Base-by-base conservation (phyloP, 148 eudicot species). In the Nepenthes mirabilis region DNA sequence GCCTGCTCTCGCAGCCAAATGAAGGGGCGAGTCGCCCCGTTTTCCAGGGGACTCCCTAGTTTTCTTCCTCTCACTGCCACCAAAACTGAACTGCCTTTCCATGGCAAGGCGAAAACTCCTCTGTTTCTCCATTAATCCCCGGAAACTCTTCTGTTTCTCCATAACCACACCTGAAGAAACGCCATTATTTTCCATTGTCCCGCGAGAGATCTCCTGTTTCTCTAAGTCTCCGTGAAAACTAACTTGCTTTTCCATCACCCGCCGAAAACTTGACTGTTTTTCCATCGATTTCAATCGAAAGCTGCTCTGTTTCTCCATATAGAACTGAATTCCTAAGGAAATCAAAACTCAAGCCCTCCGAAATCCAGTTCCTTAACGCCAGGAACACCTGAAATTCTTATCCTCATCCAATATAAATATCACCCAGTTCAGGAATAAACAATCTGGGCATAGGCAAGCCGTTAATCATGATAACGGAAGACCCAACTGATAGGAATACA, bases 11-110 rank as follows among this genome's bases (percentile, higher is more conserved):
- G 84, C 95, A 40, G 80, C 90, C 70, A 89, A 75, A 78, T 94
- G 99, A 64, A 94, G 81, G 3, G 82, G 87, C 9, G 82, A 59
- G 63, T 94, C 99, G 2, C 99, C 99, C 9, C 95, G 68, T 58
- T 89, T 94, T 14, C 97, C 99, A 0, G 99, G 99, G 1, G 99
- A 94, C 7, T 89, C 97, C 54, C 81, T 89, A 62, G 68, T 65
- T 69, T 68, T 86, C 74, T 69, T 93, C 69, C 73, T 77, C 63
- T 85, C 91, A 55, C 58, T 7, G 23, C 84, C 95, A 11, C 83
- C 95, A 58, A 89, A 75, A 53, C 91, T 86, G 52, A 90, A 60
- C 43, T 90, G 97, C 55, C 91, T 80, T 80, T 83, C 94, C 86
- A 81, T 77, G 14, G 75, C 79, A 61, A 83, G 59, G n/a, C 81